These are phyloP conservation scores for Fragilaria crotonensis DNA, from an alignment of 108 stramenopile species.

Conservation along the genomic window DNA sequence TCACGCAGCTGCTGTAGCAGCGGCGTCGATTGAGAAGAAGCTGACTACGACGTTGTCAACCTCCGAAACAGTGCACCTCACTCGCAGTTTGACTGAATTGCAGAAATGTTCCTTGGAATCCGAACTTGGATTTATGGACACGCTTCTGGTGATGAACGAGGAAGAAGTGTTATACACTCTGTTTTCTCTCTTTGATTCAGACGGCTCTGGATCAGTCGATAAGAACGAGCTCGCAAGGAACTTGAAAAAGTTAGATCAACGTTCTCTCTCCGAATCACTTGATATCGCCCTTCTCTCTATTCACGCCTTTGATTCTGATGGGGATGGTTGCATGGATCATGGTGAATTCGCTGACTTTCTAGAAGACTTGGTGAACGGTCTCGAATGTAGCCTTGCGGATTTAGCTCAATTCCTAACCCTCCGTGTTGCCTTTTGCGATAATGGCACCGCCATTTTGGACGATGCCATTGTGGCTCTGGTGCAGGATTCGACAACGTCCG, in stretches of 20 bases:
- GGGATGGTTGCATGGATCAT: not conserved
- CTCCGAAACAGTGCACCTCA: not conserved
- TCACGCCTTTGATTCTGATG: constrained; percentile 3
- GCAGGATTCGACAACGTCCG: not conserved
- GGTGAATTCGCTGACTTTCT: constrained; percentile 1
- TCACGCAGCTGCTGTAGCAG: constrained; percentile 3
- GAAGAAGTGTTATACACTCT: constrained; percentile 7
- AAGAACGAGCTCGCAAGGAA: not conserved
- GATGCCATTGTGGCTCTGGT: constrained; percentile 2
- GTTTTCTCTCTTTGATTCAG: constrained; percentile 6
- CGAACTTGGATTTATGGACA: not conserved
- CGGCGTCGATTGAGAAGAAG: constrained; percentile 4
- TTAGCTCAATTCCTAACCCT: constrained; percentile 3
- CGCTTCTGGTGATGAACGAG: not conserved
- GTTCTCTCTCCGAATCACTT: not conserved
- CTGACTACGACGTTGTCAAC: not conserved
- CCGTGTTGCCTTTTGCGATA: not conserved
- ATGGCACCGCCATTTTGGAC: not conserved
- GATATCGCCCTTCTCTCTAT: constrained; percentile 1
- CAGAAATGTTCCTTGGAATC: not conserved
- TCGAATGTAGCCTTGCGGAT: not conserved
- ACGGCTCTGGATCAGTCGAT: not conserved
- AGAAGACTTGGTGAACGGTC: not conserved
- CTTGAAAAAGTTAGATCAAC: not conserved
- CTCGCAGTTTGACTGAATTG: constrained; percentile 2